phyloP scores from a whole-genome alignment of 1,284 basidiomycete genomes.

The Marasmius sp. region DNA sequence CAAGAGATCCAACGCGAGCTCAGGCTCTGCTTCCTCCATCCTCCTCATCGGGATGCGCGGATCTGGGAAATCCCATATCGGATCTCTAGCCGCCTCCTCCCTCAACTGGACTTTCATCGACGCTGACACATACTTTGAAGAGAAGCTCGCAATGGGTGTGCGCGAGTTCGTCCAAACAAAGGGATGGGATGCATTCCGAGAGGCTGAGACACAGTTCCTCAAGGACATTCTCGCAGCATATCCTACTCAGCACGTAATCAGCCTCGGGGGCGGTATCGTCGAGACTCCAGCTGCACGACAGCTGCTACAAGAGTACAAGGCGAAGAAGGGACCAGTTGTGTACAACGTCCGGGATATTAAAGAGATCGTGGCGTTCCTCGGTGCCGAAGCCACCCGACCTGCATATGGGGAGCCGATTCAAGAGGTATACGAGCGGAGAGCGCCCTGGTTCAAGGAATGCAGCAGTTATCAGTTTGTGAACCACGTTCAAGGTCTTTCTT shows the following conservation, averaged over 20 bases:
- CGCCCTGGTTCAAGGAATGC: constrained; percentile 89
- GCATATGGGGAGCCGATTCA: constrained; percentile 84
- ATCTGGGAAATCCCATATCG: constrained; percentile 92
- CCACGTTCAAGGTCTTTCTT: constrained; percentile 47
- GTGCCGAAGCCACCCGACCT: constrained; percentile 75
- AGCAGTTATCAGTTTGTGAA: constrained; percentile 87
- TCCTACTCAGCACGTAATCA: constrained; percentile 72
- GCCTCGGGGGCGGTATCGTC: constrained; percentile 95
- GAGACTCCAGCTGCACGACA: constrained; percentile 80
- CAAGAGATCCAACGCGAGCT: constrained; percentile 31
- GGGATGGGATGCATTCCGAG: constrained; percentile 80
- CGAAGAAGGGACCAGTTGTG: constrained; percentile 46
- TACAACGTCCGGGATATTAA: constrained; percentile 43
- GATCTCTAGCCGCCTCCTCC: constrained; percentile 72
- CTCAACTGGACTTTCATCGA: constrained; percentile 85
- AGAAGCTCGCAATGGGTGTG: constrained; percentile 63
- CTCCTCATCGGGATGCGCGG: constrained; percentile 96
- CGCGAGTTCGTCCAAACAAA: constrained; percentile 77
- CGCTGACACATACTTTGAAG: constrained; percentile 82
- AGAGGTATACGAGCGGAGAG: constrained; percentile 82
- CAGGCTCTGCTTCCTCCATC: constrained; percentile 64
- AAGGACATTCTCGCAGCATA: constrained; percentile 60
- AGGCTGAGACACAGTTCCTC: constrained; percentile 58
- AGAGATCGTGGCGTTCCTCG: constrained; percentile 67
- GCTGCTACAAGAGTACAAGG: constrained; percentile 69